Base-by-base conservation (phyloP, 768 basidiomycete species). In the Gautieria morchelliformis region DNA sequence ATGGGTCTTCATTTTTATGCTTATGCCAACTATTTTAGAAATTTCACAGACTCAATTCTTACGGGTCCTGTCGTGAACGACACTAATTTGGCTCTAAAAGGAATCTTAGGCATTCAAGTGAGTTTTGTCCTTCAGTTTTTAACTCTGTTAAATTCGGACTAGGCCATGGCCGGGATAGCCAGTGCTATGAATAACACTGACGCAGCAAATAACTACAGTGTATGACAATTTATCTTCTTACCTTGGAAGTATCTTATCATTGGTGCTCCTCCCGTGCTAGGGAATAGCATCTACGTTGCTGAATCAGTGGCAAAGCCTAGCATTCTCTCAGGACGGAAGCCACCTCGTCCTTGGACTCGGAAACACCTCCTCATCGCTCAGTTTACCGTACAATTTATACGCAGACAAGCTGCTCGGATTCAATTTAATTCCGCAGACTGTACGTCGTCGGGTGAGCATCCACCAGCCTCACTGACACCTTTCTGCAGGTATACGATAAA, bases 381-480 rank as follows among this genome's bases (percentile, higher is more conserved):
- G 64, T 5, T 56, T 72, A 30, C 60, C 66, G 52, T 77, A 76
- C 65, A 76, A 77, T 60, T 60, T 76, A 39, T 75, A 64, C 56
- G 72, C 69, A 6, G 76, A 76, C 62, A 69, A 67, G 60, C 61
- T 75, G 14, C 63, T 76, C 12, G 65, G 64, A 5, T 60, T 65
- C 8, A 66, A 71, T 44, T 52, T 76, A 27, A 17, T 49, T 30
- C 48, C 48, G 5, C 46, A 47, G 46, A 22, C n/a, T 12, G 46
- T 47, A 30, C 22, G 46, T 30, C 15, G 46, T 5, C 27, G 27
- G 27, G 27, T 27, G 27, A 27, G 5, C 27, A 2, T 3, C 27
- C 27, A 27, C 35, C 4, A 37, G 10, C 35, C 35, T 3, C 10
- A 37, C 35, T 27, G 8, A 49, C 48, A 22, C 24, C 8, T 44